Percentiles rank a stretch among this genome's conserved stretches.
These are phyloP conservation scores for Fraxinus sp. DNA, from an alignment of 305 asterid genomes.

Conservation along the genomic window DNA sequence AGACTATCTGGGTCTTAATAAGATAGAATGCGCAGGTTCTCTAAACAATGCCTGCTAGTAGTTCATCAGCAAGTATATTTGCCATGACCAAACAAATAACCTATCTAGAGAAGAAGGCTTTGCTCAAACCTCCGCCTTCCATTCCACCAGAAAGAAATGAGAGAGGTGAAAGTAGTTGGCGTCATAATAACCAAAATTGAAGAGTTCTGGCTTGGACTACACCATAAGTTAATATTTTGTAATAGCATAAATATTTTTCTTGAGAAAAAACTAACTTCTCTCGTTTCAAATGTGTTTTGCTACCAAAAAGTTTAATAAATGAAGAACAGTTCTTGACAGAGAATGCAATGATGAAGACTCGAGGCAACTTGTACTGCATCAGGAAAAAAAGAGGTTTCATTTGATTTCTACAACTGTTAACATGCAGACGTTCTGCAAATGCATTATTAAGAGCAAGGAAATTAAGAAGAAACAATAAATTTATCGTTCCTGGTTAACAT, in stretches of 20 bases:
- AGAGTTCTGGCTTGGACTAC: background rate
- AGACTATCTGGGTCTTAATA: background rate
- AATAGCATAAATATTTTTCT: background rate
- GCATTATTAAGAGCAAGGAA: conserved; percentile 7
- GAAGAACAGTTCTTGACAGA: background rate
- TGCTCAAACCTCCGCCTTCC: background rate
- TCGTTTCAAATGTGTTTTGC: background rate
- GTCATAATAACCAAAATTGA: background rate
- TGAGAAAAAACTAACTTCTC: background rate
- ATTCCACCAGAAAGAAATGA: background rate
- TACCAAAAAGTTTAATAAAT: background rate
- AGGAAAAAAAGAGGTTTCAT: conserved; percentile 11
- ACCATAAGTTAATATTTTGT: conserved; percentile 4
- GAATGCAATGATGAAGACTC: background rate
- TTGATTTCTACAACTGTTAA: background rate
- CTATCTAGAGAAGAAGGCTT: background rate
- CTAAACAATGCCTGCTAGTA: background rate
- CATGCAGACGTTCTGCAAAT: conserved; percentile 4
- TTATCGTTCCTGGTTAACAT: background rate
- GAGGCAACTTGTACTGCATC: background rate
- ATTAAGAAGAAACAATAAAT: conserved; percentile 9
- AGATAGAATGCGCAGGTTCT: background rate
- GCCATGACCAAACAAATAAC: background rate
- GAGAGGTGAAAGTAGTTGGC: background rate
- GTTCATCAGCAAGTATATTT: background rate